Evolutionary conservation across 208 protist species (phyloP).

Genomic region (Wallacemonas collosoma): DNA sequence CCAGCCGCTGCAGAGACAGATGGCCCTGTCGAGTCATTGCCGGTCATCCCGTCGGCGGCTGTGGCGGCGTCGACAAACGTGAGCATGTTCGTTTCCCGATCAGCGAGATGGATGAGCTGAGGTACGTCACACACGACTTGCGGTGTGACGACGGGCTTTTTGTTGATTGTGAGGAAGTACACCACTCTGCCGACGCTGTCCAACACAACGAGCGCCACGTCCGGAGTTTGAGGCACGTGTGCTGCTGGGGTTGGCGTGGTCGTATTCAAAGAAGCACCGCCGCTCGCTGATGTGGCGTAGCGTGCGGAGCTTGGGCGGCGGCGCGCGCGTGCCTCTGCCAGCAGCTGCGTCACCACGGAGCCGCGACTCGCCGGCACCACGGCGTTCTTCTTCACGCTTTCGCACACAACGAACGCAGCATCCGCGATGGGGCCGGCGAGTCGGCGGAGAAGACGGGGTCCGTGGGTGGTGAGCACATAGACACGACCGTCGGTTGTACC

Average conservation of each 20-base stretch:
- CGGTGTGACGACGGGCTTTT: slow-evolving; percentile 20
- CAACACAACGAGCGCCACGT: slow-evolving; percentile 56
- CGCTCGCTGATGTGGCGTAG: not conserved
- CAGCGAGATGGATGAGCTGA: slow-evolving; percentile 51
- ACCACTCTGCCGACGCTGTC: slow-evolving; percentile 69
- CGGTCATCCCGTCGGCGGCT: slow-evolving; percentile 4
- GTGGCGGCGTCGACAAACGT: slow-evolving; percentile 22
- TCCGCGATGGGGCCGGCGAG: slow-evolving; percentile 76
- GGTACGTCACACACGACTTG: slow-evolving; percentile 69
- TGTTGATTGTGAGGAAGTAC: slow-evolving; percentile 54
- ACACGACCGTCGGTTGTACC: slow-evolving; percentile 70
- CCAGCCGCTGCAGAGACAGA: slow-evolving; percentile 4
- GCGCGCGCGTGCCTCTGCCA: slow-evolving; percentile 25
- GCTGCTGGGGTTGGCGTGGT: not conserved
- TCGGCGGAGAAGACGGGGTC: slow-evolving; percentile 35
- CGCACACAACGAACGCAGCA: slow-evolving; percentile 55
- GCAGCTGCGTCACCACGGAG: slow-evolving; percentile 33
- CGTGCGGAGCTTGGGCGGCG: slow-evolving; percentile 12
- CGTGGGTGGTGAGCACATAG: slow-evolving; percentile 34
- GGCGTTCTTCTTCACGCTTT: not conserved
- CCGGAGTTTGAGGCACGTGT: not conserved
- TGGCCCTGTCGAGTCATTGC: not conserved
- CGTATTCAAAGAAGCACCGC: not conserved
- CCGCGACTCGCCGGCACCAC: slow-evolving; percentile 19
- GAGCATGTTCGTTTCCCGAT: slow-evolving; percentile 18